Conservation (phyloP, 225 moss, liverwort and hornwort genomes). For the Ulota crispa region DNA sequence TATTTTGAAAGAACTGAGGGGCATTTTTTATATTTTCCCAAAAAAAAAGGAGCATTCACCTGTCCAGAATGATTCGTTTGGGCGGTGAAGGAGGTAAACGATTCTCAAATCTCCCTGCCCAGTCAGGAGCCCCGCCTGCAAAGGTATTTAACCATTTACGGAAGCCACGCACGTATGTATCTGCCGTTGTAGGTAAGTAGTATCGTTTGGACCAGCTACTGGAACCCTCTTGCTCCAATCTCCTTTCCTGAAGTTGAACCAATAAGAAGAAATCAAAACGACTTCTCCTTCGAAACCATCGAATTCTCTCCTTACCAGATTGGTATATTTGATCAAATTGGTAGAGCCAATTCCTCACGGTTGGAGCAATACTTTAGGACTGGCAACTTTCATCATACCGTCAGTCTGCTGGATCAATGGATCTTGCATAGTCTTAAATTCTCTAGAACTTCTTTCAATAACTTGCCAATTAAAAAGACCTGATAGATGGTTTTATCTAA, state of each 20-base stretch:
- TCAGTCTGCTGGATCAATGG: too few relatives aligned
- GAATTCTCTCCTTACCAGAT: too few relatives aligned
- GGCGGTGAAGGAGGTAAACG: slow-evolving; percentile 47
- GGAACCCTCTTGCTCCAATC: slow-evolving; percentile 52
- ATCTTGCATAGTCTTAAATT: too few relatives aligned
- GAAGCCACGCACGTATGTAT: slow-evolving; percentile 54
- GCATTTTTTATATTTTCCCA: too few relatives aligned
- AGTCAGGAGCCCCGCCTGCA: slow-evolving; percentile 63
- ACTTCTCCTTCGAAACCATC: too few relatives aligned
- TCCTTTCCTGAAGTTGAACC: slow-evolving; percentile 50
- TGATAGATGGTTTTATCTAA: neutral
- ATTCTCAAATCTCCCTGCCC: slow-evolving; percentile 46
- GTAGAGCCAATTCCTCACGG: too few relatives aligned
- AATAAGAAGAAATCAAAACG: slow-evolving; percentile 7
- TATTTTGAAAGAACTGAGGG: too few relatives aligned
- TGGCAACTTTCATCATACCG: too few relatives aligned
- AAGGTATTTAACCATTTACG: slow-evolving; percentile 64
- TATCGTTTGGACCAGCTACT: slow-evolving; percentile 23
- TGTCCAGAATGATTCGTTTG: slow-evolving; percentile 48
- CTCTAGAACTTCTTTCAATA: neutral
- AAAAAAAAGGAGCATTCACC: slow-evolving; percentile 37
- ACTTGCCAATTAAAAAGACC: neutral
- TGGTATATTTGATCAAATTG: too few relatives aligned
- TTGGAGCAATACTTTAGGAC: too few relatives aligned
- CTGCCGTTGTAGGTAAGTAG: slow-evolving; percentile 53